phyloP scores from a whole-genome alignment of 768 basidiomycete species.

The Cystofilobasidium ferigula region DNA sequence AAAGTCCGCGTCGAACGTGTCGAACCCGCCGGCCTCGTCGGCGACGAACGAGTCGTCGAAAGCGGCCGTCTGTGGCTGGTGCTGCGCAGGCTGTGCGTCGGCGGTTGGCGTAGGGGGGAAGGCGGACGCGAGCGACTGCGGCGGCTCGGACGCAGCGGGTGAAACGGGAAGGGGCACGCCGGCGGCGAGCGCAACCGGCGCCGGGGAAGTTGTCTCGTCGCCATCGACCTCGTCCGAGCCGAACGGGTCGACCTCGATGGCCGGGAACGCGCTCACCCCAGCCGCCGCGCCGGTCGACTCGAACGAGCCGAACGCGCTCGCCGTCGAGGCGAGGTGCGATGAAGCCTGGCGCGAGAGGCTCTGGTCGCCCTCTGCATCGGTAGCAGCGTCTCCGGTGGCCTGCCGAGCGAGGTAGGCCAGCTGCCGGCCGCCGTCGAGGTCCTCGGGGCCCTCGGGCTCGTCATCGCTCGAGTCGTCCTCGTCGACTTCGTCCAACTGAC shows the following conservation, averaged over 20 bases:
- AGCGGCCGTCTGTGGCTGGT: neutral
- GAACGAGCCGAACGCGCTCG: slow-evolving; percentile 17
- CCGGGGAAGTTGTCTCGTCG: slow-evolving; percentile 10
- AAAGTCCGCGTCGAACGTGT: slow-evolving; percentile 34
- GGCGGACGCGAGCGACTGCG: neutral
- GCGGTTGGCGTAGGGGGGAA: slow-evolving; percentile 1
- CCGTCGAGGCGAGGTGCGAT: slow-evolving; percentile 12
- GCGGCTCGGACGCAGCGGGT: neutral
- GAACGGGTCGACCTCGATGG: slow-evolving; percentile 2
- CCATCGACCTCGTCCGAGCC: neutral
- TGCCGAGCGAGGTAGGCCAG: neutral
- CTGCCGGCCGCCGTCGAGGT: slow-evolving; percentile 34
- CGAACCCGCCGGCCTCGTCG: slow-evolving; percentile 24
- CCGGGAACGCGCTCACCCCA: neutral
- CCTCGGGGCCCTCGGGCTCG: slow-evolving; percentile 39
- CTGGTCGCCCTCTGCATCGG: slow-evolving; percentile 6
- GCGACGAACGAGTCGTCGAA: slow-evolving; percentile 10
- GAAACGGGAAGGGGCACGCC: neutral
- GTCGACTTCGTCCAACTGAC: slow-evolving; percentile 8
- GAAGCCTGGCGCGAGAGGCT: slow-evolving; percentile 13
- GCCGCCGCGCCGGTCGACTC: slow-evolving; percentile 25
- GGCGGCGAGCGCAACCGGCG: slow-evolving; percentile 1
- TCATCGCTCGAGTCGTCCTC: slow-evolving; percentile 32
- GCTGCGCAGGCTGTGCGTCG: neutral
- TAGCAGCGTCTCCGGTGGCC: slow-evolving; percentile 8